A percentile compares a stretch with the other conserved stretches of the same genome.
Evolutionary conservation across 192 early-diverging fungal genomes (phyloP).

Genomic region (Gryganskiella cystojenkinii): DNA sequence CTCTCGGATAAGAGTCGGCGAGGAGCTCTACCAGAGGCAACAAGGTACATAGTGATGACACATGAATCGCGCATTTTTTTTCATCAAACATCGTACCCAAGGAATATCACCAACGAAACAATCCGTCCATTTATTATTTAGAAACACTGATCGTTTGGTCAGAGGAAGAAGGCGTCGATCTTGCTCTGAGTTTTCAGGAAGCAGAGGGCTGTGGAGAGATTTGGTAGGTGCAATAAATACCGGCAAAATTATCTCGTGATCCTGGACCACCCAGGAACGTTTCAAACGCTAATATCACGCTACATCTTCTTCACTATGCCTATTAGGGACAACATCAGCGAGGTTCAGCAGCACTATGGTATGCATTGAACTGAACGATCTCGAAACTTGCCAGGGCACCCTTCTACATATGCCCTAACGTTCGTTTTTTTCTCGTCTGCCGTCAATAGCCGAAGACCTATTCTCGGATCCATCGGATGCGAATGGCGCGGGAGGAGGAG

Average conservation of each 20-base stretch:
- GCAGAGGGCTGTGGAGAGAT: constrained; percentile 83
- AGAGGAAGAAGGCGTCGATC: constrained; percentile 77
- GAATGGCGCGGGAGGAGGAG: constrained; percentile 35
- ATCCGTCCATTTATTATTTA: constrained; percentile 40
- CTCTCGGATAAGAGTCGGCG: constrained; percentile 76
- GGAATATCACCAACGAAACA: neutral
- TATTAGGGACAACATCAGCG: constrained; percentile 49
- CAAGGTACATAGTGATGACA: constrained; percentile 71
- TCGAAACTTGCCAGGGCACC: neutral
- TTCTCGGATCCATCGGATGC: constrained; percentile 44
- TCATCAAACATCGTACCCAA: too few relatives aligned
- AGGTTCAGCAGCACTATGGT: constrained; percentile 55
- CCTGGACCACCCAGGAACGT: too few relatives aligned
- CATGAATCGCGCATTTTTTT: neutral
- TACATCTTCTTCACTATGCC: neutral
- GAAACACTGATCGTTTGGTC: constrained; percentile 97
- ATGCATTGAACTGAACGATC: neutral
- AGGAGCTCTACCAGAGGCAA: constrained; percentile 80
- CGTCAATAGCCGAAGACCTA: constrained; percentile 33
- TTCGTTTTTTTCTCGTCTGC: neutral
- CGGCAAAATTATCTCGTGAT: too few relatives aligned
- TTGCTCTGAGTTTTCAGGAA: constrained; percentile 95
- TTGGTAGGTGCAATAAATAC: constrained; percentile 30
- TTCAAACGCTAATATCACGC: too few relatives aligned
- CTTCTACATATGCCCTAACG: neutral